A percentile compares a stretch with the other conserved stretches of the same genome.
Conservation (phyloP, 169 alveolate species). For the Sarcocystis neurona region DNA sequence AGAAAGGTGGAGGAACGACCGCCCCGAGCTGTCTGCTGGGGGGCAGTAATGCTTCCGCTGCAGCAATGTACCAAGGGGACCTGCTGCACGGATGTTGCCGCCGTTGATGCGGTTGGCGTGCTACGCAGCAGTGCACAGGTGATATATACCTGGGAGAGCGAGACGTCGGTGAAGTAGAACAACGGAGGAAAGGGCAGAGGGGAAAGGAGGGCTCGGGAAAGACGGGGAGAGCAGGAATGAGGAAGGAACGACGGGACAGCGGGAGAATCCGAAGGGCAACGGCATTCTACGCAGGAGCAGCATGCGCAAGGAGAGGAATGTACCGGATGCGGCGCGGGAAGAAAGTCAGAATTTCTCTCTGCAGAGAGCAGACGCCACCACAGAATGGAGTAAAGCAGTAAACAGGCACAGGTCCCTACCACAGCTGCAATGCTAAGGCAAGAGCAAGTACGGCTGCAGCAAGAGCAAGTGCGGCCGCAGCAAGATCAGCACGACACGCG, state of each 20-base stretch:
- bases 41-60: neutral
- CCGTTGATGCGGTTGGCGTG: too few relatives aligned
- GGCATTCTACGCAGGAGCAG: neutral
- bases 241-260: neutral
- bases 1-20: neutral
- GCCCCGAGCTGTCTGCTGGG: neutral
- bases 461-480: constrained; percentile 23
- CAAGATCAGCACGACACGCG: neutral
- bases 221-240: too few relatives aligned
- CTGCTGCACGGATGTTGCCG: constrained; percentile 10
- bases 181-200: too few relatives aligned
- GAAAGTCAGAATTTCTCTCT: neutral
- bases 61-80: constrained; percentile 2
- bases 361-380: too few relatives aligned
- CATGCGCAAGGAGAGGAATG: neutral
- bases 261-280: neutral
- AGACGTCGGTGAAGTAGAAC: too few relatives aligned
- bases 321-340: neutral
- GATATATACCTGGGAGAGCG: too few relatives aligned
- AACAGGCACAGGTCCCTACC: too few relatives aligned
- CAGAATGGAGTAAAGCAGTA: too few relatives aligned
- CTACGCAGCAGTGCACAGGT: too few relatives aligned
- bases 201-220: too few relatives aligned
- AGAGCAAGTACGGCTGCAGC: constrained; percentile 1
- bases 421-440: neutral